Base-by-base conservation (phyloP, 2,329 filamentous ascomycete species). In the Ophiostoma piceae region DNA sequence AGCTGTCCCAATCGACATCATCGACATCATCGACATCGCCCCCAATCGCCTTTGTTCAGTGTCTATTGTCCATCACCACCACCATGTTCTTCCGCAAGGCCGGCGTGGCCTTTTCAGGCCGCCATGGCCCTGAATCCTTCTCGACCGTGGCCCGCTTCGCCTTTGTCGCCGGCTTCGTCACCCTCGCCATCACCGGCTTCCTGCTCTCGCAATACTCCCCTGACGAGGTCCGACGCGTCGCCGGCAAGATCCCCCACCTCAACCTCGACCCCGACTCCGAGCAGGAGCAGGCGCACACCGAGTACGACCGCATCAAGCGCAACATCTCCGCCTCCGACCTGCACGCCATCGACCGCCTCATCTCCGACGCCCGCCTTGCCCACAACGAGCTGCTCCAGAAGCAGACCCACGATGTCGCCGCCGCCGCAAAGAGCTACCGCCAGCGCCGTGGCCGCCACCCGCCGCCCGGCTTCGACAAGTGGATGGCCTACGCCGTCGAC, bases 391-490 rank as follows among this genome's bases (percentile, higher is more conserved):
- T 82, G 19, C 74, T 84, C 51, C 74, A 76, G 37, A 81, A 80
- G 72, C 79, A 81, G 71, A 79, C 80, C 6, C 77, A 77, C 41
- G 81, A 80, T 16, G 77, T 86, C 37, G 75, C 77, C 22, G 19
- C 67, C 3, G 67, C 67, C 6, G 67, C 67, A 22, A 12, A 19
- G n/a, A 51, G 51, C 47, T 84, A 84, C 73, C 79, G 82, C 70
- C 74, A 78, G 67, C 79, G 79, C 51, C 80, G 82, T 60, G 83
- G 82, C 32, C 78, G 82, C 22, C 82, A 84, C 71, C 82, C 82
- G 0, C 82, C 82, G 4, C 82, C 82, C 0, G 82, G 81, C 2
- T 84, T 84, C 72, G 80, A 83, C 68, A 77, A 78, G 66, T 84
- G 82, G 82, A 81, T 81, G 75, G 75, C 78, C 54, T 83, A 82